Conservation (phyloP, 1,139 yeast species). For the Hyphopichia buzzinii region DNA sequence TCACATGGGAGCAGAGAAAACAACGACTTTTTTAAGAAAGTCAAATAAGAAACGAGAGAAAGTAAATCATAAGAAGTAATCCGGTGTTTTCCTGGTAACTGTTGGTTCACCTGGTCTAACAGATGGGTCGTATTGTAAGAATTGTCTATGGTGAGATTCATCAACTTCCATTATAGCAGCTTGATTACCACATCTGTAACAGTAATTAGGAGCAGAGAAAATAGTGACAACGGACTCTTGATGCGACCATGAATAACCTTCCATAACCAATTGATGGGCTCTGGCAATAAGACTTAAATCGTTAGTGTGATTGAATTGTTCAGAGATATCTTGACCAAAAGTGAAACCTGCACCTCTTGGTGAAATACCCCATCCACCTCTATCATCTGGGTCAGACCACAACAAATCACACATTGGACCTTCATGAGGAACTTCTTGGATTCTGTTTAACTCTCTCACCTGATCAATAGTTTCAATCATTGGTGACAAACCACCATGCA, state of each 20-base stretch:
- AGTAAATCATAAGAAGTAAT: slow-evolving; percentile 66
- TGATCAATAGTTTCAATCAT: slow-evolving; percentile 88
- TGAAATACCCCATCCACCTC: slow-evolving; percentile 94
- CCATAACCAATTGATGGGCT: slow-evolving; percentile 98
- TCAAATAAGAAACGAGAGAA: not conserved
- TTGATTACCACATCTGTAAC: slow-evolving; percentile 97
- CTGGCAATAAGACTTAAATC: slow-evolving; percentile 86
- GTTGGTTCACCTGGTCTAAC: slow-evolving; percentile 97
- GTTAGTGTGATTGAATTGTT: slow-evolving; percentile 81
- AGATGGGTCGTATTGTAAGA: slow-evolving; percentile 90
- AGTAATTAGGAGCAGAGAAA: slow-evolving; percentile 97
- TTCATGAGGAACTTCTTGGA: slow-evolving; percentile 97
- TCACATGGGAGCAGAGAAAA: too few relatives aligned
- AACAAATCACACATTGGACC: slow-evolving; percentile 98
- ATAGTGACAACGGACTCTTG: slow-evolving; percentile 92
- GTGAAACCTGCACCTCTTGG: slow-evolving; percentile 98
- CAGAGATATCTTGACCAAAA: slow-evolving; percentile 51
- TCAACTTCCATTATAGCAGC: slow-evolving; percentile 99
- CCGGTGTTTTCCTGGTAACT: slow-evolving; percentile 92
- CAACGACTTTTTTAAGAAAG: not conserved
- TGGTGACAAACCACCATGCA: slow-evolving; percentile 96
- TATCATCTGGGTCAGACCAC: slow-evolving; percentile 98
- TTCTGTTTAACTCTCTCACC: slow-evolving; percentile 79
- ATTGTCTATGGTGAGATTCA: slow-evolving; percentile 84
- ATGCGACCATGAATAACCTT: slow-evolving; percentile 80